Evolutionary conservation across 495 filamentous ascomycete genomes (phyloP).

Genomic region (Daldinia grandis): DNA sequence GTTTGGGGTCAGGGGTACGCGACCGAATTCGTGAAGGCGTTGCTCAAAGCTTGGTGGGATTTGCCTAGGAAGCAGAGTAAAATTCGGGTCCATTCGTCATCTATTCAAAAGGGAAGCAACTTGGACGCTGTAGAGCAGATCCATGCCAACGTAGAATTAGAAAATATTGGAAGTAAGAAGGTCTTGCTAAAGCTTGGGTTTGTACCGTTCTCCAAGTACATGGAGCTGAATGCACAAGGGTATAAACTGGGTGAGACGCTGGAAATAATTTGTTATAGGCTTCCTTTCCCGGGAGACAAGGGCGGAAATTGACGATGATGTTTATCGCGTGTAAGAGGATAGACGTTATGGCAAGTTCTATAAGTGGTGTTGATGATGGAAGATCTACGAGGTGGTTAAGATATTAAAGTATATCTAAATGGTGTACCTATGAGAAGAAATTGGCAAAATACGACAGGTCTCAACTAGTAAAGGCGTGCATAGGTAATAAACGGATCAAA

Average conservation of each 20-base stretch:
- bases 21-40: conserved; percentile 57
- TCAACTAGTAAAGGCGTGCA: not conserved
- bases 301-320: not conserved
- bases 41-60: conserved; percentile 48
- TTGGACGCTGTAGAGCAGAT: conserved; percentile 13
- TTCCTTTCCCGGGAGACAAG: not conserved
- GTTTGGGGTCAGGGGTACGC: conserved; percentile 56
- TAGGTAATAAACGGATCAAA: not conserved
- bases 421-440: not conserved
- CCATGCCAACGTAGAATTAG: conserved; percentile 6
- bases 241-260: conserved; percentile 16
- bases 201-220: conserved; percentile 20
- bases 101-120: not conserved
- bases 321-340: not conserved
- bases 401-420: not conserved
- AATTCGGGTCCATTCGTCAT: conserved; percentile 1
- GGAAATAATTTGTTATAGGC: conserved; percentile 11
- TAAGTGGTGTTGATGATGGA: too few species aligned
- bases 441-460: too few species aligned
- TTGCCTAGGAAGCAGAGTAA: conserved; percentile 43
- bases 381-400: not conserved
- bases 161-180: conserved; percentile 18
- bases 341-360: too few species aligned
- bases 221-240: conserved; percentile 8
- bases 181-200: conserved; percentile 29